Percentiles rank a stretch among this genome's conserved stretches.
These are phyloP conservation scores for Coniochaeta sp. DNA, from an alignment of 2,329 filamentous ascomycete species.

Conservation along the genomic window DNA sequence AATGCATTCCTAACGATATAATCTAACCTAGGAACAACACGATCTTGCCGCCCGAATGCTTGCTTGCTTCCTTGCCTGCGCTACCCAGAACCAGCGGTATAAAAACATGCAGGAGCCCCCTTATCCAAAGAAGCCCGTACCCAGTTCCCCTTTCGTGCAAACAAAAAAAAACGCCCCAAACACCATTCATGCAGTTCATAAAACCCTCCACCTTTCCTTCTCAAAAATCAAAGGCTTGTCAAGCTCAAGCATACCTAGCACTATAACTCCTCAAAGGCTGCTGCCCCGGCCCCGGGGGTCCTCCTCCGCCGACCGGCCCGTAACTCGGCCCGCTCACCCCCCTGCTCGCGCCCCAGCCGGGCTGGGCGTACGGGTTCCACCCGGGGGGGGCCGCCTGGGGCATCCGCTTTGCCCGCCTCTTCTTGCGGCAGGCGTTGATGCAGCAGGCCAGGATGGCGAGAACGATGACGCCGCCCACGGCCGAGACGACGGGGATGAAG, in stretches of 20 bases:
- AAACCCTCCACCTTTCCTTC: not conserved
- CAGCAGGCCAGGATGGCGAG: constrained; percentile 64
- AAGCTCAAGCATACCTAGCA: not conserved
- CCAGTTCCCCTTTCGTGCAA: not conserved
- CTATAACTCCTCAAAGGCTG: not conserved
- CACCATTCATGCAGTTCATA: not conserved
- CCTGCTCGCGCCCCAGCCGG: constrained; percentile 4
- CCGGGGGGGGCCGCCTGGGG: too few relatives aligned
- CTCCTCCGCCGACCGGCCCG: not conserved
- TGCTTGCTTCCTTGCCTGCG: too few relatives aligned
- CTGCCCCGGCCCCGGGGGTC: too few relatives aligned
- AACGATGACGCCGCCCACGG: constrained; percentile 68
- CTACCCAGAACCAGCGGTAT: not conserved
- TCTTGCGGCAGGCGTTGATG: constrained; percentile 39
- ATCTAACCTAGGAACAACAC: not conserved
- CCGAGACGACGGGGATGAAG: constrained; percentile 71
- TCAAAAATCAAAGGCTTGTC: too few relatives aligned
- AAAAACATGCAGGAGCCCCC: not conserved
- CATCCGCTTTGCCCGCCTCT: too few relatives aligned
- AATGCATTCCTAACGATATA: not conserved
- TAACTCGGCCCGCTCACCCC: not conserved
- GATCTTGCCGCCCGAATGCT: not conserved
- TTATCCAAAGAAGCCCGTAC: not conserved
- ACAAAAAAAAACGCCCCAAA: not conserved
- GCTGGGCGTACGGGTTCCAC: constrained; percentile 6